Evolutionary conservation across 345 rosid species (phyloP), one percentile per base, ranked within the genome.

Genomic region (Geranium rotundifolium): DNA sequence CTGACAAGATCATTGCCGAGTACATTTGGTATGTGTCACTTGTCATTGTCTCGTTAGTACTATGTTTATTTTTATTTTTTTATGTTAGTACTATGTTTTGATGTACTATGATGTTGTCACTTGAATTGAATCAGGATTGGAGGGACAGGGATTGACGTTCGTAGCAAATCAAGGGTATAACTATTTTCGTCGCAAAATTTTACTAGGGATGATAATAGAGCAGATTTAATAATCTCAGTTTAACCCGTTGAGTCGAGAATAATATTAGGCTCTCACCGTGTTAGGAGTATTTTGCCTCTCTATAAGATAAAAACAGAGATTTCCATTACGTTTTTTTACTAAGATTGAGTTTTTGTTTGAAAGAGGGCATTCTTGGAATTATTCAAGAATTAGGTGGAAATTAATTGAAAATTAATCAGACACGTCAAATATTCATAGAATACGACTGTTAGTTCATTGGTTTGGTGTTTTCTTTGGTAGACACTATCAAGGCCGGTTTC

Each of bases 151-250:
- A 86, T 75, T 63, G 97, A 93, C 68, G 55, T 84, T 67, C 87
- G 99, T 56, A 93, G 99, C 89, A 93, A 92, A 79, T 85, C 98
- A 63, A 90, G 78, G 90, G 99, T 93, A 85, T 71, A 75, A 63
- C 50, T 52, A 65, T 8, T 1, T 60, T 19, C 29, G 19, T 34
- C 4, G 41, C 10, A 8, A 8, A 4, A 1, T 23, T 23, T 23
- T 23, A 23, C 27, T 23, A 23, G 27, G 27, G 27, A 23, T 23
- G 27, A 23, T 23, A 23, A 23, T 2, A 2, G 27, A 2, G 27
- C 2, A 2, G 27, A 23, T 23, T 23, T 23, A 23, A 23, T 23
- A 23, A 23, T 23, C 27, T 23, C 27, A 23, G 27, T 23, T 23
- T 23, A 2, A 23, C 27, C 27, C 27, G 27, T 23, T 23, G 27